Conservation (phyloP, 2,329 filamentous ascomycete genomes). For the Zarea fungicola region DNA sequence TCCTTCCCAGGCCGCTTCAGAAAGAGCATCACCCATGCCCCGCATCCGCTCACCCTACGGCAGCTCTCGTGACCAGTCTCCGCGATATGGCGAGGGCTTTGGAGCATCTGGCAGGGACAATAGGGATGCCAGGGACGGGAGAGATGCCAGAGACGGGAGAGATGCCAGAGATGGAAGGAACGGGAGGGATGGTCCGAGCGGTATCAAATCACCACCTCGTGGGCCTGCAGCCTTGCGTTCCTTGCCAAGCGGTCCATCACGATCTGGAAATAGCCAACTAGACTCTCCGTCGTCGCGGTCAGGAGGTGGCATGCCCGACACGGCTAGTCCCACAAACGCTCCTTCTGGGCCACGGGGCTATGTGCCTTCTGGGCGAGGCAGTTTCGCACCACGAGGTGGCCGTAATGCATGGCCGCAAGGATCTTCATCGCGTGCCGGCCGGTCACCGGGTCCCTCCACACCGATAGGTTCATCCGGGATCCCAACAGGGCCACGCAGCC, state of each 20-base stretch:
- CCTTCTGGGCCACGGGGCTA: slow-evolving; percentile 53
- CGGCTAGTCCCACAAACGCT: slow-evolving; percentile 42
- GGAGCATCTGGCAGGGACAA: too few species aligned
- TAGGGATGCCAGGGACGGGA: too few species aligned
- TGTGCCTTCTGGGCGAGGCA: slow-evolving; percentile 38
- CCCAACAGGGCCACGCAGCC: slow-evolving; percentile 43
- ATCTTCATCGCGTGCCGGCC: slow-evolving; percentile 28
- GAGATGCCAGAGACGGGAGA: too few species aligned
- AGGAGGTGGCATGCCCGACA: slow-evolving; percentile 32
- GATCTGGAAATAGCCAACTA: slow-evolving; percentile 17
- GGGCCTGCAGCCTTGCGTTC: slow-evolving; percentile 49
- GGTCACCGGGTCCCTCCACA: slow-evolving; percentile 35
- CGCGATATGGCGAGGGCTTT: slow-evolving; percentile 22
- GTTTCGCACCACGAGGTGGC: slow-evolving; percentile 40
- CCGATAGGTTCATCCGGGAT: slow-evolving; percentile 36
- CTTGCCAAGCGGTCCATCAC: slow-evolving; percentile 43
- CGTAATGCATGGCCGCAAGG: slow-evolving; percentile 40
- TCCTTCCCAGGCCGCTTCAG: slow-evolving; percentile 45
- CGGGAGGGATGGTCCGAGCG: slow-evolving; percentile 26
- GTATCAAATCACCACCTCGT: slow-evolving; percentile 45
- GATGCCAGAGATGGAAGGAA: too few species aligned
- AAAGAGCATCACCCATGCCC: slow-evolving; percentile 49
- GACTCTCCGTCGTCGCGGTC: slow-evolving; percentile 22
- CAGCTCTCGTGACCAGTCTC: slow-evolving; percentile 39
- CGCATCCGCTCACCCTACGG: slow-evolving; percentile 43